phyloP scores from a whole-genome alignment of 768 basidiomycete genomes.

The Suillus paluster region DNA sequence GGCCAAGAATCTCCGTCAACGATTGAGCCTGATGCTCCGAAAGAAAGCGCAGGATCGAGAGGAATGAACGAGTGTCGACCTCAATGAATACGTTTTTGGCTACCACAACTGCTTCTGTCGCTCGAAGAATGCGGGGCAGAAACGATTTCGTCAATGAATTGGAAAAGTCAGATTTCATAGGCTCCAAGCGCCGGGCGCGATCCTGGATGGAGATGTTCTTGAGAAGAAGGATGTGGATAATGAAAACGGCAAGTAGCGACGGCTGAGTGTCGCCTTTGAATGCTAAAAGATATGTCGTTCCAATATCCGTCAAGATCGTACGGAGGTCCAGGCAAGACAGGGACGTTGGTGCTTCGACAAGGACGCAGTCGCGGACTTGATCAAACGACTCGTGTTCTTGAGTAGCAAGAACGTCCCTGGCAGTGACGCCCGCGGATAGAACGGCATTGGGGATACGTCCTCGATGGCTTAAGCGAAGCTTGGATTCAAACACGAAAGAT shows the following conservation, averaged over 20 bases:
- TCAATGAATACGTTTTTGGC: conserved; percentile 38
- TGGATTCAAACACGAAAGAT: conserved; percentile 59
- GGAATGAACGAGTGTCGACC: conserved; percentile 58
- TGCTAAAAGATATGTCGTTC: background rate
- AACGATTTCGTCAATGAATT: conserved; percentile 40
- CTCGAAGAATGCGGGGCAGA: conserved; percentile 44
- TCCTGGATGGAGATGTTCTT: conserved; percentile 41
- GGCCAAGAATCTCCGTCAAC: conserved; percentile 33
- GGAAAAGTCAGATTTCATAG: conserved; percentile 34
- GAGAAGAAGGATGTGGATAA: conserved; percentile 45
- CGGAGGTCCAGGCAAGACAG: background rate
- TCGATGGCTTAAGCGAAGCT: conserved; percentile 19
- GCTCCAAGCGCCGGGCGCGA: conserved; percentile 40
- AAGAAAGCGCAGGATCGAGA: conserved; percentile 45
- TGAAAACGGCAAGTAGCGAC: conserved; percentile 41
- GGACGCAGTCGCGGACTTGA: background rate
- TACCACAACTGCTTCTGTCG: conserved; percentile 31
- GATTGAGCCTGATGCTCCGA: conserved; percentile 26
- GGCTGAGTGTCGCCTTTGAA: conserved; percentile 4
- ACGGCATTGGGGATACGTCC: conserved; percentile 20
- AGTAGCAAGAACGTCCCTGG: conserved; percentile 15
- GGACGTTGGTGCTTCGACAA: background rate
- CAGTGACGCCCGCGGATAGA: conserved; percentile 12
- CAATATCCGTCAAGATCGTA: background rate
- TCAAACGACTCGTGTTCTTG: background rate